Evolutionary conservation across 2,329 filamentous ascomycete genomes (phyloP), one percentile per base, ranked within the genome.

Genomic region (Balansia obtecta): DNA sequence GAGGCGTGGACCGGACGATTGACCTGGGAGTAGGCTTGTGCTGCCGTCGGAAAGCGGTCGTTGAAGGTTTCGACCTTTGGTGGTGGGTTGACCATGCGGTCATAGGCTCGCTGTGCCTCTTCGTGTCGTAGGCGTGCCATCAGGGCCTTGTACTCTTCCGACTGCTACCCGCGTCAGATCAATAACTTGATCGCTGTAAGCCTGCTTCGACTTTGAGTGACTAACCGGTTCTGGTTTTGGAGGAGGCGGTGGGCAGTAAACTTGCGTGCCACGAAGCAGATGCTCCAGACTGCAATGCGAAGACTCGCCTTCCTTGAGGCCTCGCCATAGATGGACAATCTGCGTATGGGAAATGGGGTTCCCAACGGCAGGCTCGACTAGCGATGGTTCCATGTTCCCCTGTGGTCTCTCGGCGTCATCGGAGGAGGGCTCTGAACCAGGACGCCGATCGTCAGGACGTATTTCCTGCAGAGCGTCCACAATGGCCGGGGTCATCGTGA

Each of bases 81-180:
- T 2, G 71, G 67, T 1, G 83, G 79, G 54, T 83, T 82, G 47
- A 85, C 69, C 82, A 97, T 88, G 61, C 83, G 81, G 57, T 88
- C 79, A 71, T 97, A 98, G 48, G 80, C 76, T 54, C 85, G 80
- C 56, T 82, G 78, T 71, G 97, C 90, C 69, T 91, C 85, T 60
- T 93, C 83, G 53, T 77, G 80, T 55, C 88, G 87, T 18, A 98
- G 80, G 15, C 84, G 82, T 22, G 82, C 82, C 88, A 97, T 97
- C 1, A 95, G 73, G 7, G 83, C 85, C 65, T 88, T 86, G 70
- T 91, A 97, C 68, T 95, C 85, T 8, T 82, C 71, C 1, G 84
- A 85, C 81, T 94, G 53, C 10, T 50, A 27, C 20, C 18, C 16
- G 2, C 27, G n/a, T 41, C 6, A 32, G 20, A 53, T 62, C 38